Percentiles rank a stretch among this genome's conserved stretches.
These are phyloP conservation scores for Aspergillus leporis DNA, from an alignment of 495 filamentous ascomycete genomes.

Conservation along the genomic window DNA sequence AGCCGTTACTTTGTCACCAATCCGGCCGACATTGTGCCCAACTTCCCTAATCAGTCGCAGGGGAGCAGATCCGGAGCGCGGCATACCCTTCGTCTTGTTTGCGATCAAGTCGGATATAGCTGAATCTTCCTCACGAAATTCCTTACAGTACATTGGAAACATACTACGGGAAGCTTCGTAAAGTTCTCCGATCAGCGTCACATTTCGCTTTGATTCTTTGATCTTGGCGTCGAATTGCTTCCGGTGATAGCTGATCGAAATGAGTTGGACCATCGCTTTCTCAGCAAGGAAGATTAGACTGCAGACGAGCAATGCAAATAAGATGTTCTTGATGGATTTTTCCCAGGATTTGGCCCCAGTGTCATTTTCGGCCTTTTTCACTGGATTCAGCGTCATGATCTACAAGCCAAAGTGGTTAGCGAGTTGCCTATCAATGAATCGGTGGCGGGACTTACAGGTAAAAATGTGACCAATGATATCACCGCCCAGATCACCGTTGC, in stretches of 20 bases:
- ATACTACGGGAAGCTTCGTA: constrained; percentile 86
- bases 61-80: constrained; percentile 55
- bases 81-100: neutral
- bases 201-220: constrained; percentile 81
- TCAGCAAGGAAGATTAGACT: constrained; percentile 76
- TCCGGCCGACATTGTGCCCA: constrained; percentile 67
- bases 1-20: constrained; percentile 88
- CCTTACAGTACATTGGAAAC: constrained; percentile 88
- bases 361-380: constrained; percentile 28
- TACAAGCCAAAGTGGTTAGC: constrained; percentile 19
- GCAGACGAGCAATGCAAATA: constrained; percentile 75
- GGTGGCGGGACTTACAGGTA: constrained; percentile 47
- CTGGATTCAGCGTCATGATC: constrained; percentile 57
- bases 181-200: constrained; percentile 75
- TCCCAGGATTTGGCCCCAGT: constrained; percentile 52
- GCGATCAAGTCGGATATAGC: constrained; percentile 78
- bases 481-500: constrained; percentile 87
- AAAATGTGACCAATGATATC: constrained; percentile 76
- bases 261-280: constrained; percentile 84
- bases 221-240: constrained; percentile 89
- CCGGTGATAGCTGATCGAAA: constrained; percentile 92
- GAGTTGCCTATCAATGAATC: neutral
- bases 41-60: constrained; percentile 69
- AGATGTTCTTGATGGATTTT: constrained; percentile 64
- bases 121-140: constrained; percentile 90